These are phyloP conservation scores for Fomitopsis serialis DNA, from an alignment of 768 basidiomycete species.

Conservation along the genomic window DNA sequence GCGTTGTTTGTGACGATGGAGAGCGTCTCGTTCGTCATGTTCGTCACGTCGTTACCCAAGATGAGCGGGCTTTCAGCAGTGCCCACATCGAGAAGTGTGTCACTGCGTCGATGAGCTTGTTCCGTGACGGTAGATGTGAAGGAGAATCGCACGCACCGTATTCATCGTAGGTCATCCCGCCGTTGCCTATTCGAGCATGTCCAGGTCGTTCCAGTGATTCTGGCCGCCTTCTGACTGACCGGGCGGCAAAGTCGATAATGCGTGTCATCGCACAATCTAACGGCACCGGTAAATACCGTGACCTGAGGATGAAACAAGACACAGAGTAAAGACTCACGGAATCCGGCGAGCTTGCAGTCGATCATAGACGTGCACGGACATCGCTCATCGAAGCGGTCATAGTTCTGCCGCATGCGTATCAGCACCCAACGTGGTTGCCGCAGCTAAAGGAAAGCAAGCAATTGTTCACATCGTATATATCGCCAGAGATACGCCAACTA, in stretches of 20 bases:
- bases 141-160: conserved; percentile 28
- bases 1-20: conserved; percentile 33
- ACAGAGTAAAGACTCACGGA: no score
- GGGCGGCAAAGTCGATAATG: conserved; percentile 35
- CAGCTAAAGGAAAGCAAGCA: no score
- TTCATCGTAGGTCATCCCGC: conserved; percentile 35
- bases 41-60: conserved; percentile 34
- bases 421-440: background rate
- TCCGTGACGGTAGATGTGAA: no score
- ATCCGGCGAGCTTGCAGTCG: conserved; percentile 34
- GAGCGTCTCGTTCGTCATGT: conserved; percentile 32
- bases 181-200: conserved; percentile 36
- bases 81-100: conserved; percentile 39
- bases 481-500: conserved; percentile 27
- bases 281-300: background rate
- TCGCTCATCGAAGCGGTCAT: conserved; percentile 29
- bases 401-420: conserved; percentile 18
- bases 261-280: conserved; percentile 28
- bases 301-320: no score
- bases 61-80: conserved; percentile 37
- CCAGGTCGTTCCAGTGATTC: conserved; percentile 33
- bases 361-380: conserved; percentile 31
- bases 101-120: conserved; percentile 15
- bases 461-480: conserved; percentile 22
- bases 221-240: conserved; percentile 29